Evolutionary conservation across 345 rosid genomes (phyloP).

Genomic region (Stellera chamaejasme): DNA sequence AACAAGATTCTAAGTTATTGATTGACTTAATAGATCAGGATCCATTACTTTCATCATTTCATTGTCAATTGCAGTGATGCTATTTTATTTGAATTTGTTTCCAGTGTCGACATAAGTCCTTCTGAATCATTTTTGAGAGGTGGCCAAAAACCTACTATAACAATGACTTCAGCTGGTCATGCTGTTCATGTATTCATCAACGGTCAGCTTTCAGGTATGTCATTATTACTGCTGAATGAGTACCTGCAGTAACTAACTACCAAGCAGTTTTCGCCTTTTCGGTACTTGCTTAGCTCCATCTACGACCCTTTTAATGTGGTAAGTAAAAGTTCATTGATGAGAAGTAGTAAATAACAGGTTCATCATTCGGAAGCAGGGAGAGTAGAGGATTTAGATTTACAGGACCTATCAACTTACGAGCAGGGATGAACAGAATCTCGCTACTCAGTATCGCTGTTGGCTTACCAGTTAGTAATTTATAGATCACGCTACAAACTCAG

Average conservation of each 20-base stretch:
- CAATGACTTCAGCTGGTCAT: conserved; percentile 77
- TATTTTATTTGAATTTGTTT: conserved; percentile 10
- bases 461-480: conserved; percentile 51
- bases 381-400: conserved; percentile 45
- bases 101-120: conserved; percentile 61
- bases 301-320: too few relatives aligned
- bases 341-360: conserved; percentile 39
- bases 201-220: conserved; percentile 59
- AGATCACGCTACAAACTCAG: too few relatives aligned
- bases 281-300: too few relatives aligned
- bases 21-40: too few relatives aligned
- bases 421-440: conserved; percentile 68
- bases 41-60: too few relatives aligned
- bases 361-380: conserved; percentile 81
- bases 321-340: too few relatives aligned
- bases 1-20: too few relatives aligned
- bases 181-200: conserved; percentile 87
- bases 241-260: too few relatives aligned
- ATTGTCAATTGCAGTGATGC: too few relatives aligned
- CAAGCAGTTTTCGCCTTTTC: too few relatives aligned
- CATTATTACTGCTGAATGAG: not conserved
- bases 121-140: conserved; percentile 67
- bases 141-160: conserved; percentile 58
- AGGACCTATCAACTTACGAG: conserved; percentile 50
- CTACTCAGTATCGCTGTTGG: conserved; percentile 84